Evolutionary conservation across 371 early-diverging fungal genomes (phyloP).

Genomic region (Mucor saturninus): DNA sequence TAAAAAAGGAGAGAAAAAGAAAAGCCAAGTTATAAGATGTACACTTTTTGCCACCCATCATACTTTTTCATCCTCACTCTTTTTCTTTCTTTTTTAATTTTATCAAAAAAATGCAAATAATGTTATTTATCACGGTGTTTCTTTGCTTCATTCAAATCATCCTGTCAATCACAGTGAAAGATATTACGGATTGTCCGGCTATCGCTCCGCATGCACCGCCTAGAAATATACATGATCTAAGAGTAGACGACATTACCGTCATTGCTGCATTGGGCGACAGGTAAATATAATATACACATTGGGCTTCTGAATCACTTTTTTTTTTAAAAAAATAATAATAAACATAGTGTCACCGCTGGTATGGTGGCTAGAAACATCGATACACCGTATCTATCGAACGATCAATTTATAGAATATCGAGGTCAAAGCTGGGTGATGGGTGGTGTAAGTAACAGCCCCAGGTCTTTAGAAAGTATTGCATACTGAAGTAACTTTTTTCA

Average conservation of each 20-base stretch:
- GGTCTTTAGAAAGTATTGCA: too few relatives aligned
- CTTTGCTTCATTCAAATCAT: background rate
- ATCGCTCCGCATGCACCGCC: conserved; percentile 12
- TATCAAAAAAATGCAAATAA: background rate
- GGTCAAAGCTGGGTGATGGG: conserved; percentile 39
- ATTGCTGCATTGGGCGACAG: conserved; percentile 42
- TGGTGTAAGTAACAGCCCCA: conserved; percentile 28
- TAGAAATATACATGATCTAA: conserved; percentile 27
- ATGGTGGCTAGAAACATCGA: conserved; percentile 34
- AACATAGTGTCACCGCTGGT: conserved; percentile 36
- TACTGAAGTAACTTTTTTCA: background rate
- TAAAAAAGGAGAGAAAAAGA: too few relatives aligned
- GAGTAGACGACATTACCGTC: conserved; percentile 30
- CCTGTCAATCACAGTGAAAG: background rate
- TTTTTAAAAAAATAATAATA: background rate
- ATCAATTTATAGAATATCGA: conserved; percentile 36
- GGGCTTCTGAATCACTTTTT: too few relatives aligned
- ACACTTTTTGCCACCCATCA: background rate
- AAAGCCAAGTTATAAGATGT: too few relatives aligned
- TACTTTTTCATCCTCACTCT: background rate
- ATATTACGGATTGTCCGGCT: conserved; percentile 16
- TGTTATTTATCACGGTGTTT: background rate
- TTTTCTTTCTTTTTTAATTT: background rate
- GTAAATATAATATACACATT: conserved; percentile 11
- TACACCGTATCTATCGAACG: conserved; percentile 15